Evolutionary conservation across 139 green algal species (phyloP).

Genomic region (Chlamydomonas asymmetrica): DNA sequence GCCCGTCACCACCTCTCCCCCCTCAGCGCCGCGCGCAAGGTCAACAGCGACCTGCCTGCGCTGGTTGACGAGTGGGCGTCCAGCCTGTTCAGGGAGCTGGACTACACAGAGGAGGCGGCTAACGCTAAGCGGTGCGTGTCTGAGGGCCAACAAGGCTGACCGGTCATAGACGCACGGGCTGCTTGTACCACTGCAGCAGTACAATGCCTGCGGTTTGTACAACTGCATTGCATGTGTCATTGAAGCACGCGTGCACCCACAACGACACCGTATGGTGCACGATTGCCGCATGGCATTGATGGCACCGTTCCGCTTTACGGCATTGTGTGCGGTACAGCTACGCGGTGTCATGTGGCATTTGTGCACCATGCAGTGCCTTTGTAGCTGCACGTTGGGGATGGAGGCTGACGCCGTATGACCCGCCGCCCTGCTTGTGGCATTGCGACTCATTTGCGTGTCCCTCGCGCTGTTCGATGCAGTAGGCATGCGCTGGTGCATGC

Average conservation of each 20-base stretch:
- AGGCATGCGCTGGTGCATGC: neutral
- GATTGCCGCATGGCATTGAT: too few relatives aligned
- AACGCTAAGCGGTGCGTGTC: constrained; percentile 58
- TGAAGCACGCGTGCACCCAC: too few relatives aligned
- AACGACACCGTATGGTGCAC: too few relatives aligned
- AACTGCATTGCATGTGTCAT: neutral
- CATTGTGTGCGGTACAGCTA: too few relatives aligned
- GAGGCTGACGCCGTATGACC: neutral
- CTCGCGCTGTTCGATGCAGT: neutral
- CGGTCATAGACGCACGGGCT: neutral
- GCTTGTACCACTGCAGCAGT: neutral
- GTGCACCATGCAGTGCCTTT: neutral
- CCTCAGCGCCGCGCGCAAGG: constrained; percentile 25
- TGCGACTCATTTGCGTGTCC: neutral
- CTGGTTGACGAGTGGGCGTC: constrained; percentile 91
- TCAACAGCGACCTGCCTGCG: constrained; percentile 85
- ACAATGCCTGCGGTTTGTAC: too few relatives aligned
- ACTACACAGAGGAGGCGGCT: constrained; percentile 77
- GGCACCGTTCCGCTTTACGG: too few relatives aligned
- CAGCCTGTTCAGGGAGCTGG: constrained; percentile 80
- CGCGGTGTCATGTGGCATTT: too few relatives aligned
- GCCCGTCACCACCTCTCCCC: neutral
- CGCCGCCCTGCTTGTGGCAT: neutral
- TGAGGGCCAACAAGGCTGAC: neutral
- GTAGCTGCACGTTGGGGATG: neutral